Percentiles rank a stretch among this genome's conserved stretches.
These are phyloP conservation scores for Pythium volutum DNA, from an alignment of 352 stramenopile species.

Conservation along the genomic window DNA sequence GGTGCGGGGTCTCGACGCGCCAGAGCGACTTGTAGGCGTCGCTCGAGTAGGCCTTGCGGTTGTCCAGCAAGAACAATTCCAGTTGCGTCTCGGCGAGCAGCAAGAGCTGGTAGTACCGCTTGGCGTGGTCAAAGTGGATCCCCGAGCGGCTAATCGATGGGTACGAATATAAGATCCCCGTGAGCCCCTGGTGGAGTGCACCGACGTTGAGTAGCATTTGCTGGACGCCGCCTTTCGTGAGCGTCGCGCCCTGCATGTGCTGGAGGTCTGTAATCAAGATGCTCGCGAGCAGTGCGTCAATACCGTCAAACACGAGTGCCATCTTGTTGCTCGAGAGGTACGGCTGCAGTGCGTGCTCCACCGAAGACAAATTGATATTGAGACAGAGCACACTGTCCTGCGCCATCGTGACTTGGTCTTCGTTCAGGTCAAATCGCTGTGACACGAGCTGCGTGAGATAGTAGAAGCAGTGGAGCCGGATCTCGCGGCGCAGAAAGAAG, in stretches of 20 bases:
- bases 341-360: conserved; percentile 70
- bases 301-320: conserved; percentile 62
- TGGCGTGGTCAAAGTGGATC: conserved; percentile 73
- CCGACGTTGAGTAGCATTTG: conserved; percentile 81
- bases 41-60: conserved; percentile 53
- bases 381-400: conserved; percentile 71
- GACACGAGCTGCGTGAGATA: conserved; percentile 74
- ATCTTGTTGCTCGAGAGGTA: conserved; percentile 78
- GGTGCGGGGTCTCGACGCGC: conserved; percentile 71
- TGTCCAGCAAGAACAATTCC: conserved; percentile 76
- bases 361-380: conserved; percentile 72
- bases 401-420: conserved; percentile 59
- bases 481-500: conserved; percentile 72
- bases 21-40: conserved; percentile 72
- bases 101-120: conserved; percentile 74
- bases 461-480: conserved; percentile 73
- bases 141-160: conserved; percentile 43
- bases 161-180: conserved; percentile 71
- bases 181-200: conserved; percentile 72
- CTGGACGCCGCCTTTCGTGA: conserved; percentile 67
- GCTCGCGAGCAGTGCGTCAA: conserved; percentile 59
- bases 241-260: conserved; percentile 57
- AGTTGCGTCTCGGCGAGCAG: conserved; percentile 72
- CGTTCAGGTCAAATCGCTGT: conserved; percentile 54
- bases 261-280: conserved; percentile 63